Conservation (phyloP, 202 grass and related monocot species). For the Setaria italica region DNA sequence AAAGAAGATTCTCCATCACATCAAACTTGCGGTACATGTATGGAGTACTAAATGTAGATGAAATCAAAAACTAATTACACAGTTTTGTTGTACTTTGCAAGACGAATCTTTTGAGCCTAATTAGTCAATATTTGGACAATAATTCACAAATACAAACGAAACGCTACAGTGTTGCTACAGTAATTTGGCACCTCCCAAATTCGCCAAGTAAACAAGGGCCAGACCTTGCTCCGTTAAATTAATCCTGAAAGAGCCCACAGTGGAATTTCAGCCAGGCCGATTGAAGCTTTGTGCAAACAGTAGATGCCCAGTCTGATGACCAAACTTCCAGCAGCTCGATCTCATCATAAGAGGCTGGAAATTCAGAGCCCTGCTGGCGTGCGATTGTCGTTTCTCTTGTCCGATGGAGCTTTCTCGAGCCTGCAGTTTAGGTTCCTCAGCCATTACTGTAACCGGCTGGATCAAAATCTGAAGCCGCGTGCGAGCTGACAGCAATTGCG, state of each 20-base stretch:
- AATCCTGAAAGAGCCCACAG: neutral
- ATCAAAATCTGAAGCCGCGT: neutral
- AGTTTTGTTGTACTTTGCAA: no score
- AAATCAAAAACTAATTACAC: no score
- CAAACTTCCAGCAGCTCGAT: conserved; percentile 10
- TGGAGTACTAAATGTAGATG: no score
- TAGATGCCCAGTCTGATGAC: neutral
- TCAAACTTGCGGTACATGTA: no score
- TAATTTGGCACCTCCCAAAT: no score
- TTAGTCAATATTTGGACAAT: no score
- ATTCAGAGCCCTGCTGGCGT: conserved; percentile 17
- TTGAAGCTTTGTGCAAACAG: neutral
- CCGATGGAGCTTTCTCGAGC: conserved; percentile 12
- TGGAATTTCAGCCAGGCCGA: neutral
- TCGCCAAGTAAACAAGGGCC: neutral
- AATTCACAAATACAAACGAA: no score
- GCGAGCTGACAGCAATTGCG: neutral
- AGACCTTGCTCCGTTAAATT: neutral
- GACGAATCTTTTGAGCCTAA: no score
- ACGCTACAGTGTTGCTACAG: no score
- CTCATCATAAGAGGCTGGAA: conserved; percentile 18
- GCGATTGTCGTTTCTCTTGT: conserved; percentile 21
- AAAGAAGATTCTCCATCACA: no score
- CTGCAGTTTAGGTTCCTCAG: neutral
- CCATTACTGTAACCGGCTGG: neutral